Base-by-base conservation (phyloP, 768 basidiomycete genomes). In the Phlebiopsis flavidoalba region DNA sequence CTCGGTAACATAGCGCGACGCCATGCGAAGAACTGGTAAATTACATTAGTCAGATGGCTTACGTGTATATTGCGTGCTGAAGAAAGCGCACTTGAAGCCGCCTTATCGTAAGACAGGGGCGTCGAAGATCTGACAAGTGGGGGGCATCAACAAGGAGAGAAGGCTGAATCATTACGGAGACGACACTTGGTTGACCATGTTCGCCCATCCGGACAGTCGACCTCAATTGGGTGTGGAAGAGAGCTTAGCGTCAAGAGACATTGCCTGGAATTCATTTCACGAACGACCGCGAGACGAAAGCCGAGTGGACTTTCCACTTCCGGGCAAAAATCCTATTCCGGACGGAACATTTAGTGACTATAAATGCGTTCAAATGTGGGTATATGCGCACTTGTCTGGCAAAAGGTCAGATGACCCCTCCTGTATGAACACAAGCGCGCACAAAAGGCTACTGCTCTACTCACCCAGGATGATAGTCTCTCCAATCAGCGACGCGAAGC, bases 171-270 rank as follows among this genome's bases (percentile, higher is more conserved):
- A 26, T 12, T 15, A 57, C 31, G 14, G 6, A 43, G 21, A 61
- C 64, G n/a, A 51, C 49, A 86, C 85, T 76, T 89, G 87, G 67
- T 88, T 89, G 68, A 94, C 91, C 65, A 88, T 82, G 68, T 90
- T 88, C 8, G 91, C n/a, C n/a, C 89, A 70, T 95, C 92, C 0
- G 88, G 89, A 69, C 90, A 93, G 14, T 89, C 87, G 26, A 96
- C 92, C 71, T 98, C 93, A 66, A 98, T 90, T 1, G 96, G 91
- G 71, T 98, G 95, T 11, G n/a, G 91, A 93, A 21, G 92, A 93
- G 8, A 85, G 75, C 68, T 93, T 91, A 1, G 93, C 82, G 69
- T 98, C 96, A 51, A 96, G 81, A 36, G 76, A 74, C 26, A 98
- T 80, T 14, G 95, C 95, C n/a, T 79, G 75, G 58, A n/a, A n/a